These are phyloP conservation scores for Daldinia childiae DNA, from an alignment of 495 filamentous ascomycete genomes.

Conservation along the genomic window DNA sequence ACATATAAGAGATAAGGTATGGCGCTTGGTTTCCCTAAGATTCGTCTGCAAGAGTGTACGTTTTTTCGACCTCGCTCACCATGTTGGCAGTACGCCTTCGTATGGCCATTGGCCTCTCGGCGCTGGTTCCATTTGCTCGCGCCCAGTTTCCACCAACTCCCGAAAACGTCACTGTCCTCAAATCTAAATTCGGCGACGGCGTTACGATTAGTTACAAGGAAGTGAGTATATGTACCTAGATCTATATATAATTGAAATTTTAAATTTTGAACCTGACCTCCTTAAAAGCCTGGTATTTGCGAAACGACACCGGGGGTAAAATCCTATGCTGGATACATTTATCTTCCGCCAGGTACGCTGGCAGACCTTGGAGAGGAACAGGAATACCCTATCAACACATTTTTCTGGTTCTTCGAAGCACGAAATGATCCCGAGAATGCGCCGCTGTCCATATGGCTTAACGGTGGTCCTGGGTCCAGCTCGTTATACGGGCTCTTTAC, in stretches of 20 bases:
- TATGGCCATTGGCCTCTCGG: slow-evolving; percentile 22
- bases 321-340: slow-evolving; percentile 48
- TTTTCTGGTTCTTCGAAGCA: slow-evolving; percentile 52
- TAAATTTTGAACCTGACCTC: slow-evolving; percentile 1
- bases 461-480: slow-evolving; percentile 46
- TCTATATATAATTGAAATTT: not conserved
- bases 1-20: slow-evolving; percentile 6
- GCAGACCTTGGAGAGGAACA: slow-evolving; percentile 43
- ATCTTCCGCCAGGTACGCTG: slow-evolving; percentile 42
- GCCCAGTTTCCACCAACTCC: slow-evolving; percentile 67
- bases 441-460: slow-evolving; percentile 48
- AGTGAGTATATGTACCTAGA: slow-evolving; percentile 48
- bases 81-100: slow-evolving; percentile 20
- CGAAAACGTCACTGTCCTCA: slow-evolving; percentile 62
- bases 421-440: slow-evolving; percentile 57
- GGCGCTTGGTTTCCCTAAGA: not conserved
- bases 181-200: slow-evolving; percentile 67
- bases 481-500: slow-evolving; percentile 46
- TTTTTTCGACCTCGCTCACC: not conserved
- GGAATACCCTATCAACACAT: slow-evolving; percentile 48
- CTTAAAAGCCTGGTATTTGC: slow-evolving; percentile 46
- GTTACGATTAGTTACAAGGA: slow-evolving; percentile 73
- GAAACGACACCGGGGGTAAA: slow-evolving; percentile 48
- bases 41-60: not conserved
- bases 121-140: slow-evolving; percentile 7